A percentile compares a stretch with the other conserved stretches of the same genome.
These are phyloP conservation scores for Pilobolus umbonatus DNA, from an alignment of 192 early-diverging fungal genomes.

Conservation along the genomic window DNA sequence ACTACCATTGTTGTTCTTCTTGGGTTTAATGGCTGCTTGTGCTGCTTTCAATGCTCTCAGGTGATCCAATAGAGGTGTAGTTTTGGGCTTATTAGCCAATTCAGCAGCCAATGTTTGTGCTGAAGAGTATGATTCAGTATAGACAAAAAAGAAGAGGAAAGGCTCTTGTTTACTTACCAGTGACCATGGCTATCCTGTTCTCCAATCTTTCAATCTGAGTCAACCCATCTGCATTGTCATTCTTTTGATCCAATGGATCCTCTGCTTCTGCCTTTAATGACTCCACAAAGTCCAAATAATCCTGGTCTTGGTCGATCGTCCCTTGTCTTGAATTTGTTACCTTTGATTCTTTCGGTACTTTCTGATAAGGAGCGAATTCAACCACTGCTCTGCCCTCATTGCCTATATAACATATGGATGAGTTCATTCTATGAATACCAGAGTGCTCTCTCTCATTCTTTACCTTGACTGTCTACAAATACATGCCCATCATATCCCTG, in stretches of 20 bases:
- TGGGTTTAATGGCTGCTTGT: conserved; percentile 50
- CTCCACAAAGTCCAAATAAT: conserved; percentile 72
- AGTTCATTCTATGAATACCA: too few relatives aligned
- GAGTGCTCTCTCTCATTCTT: too few relatives aligned
- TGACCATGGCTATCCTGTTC: conserved; percentile 26
- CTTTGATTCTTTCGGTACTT: conserved; percentile 59
- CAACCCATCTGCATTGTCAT: conserved; percentile 38
- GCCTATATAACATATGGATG: conserved; percentile 44
- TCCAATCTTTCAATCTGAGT: conserved; percentile 48
- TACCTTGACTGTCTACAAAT: conserved; percentile 65
- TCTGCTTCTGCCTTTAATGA: conserved; percentile 51
- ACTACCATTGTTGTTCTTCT: background rate
- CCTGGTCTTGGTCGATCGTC: conserved; percentile 75
- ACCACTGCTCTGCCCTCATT: conserved; percentile 67
- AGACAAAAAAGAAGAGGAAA: background rate
- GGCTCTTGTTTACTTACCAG: conserved; percentile 20
- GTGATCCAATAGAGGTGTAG: conserved; percentile 71
- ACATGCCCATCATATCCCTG: conserved; percentile 73
- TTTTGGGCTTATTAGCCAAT: conserved; percentile 53
- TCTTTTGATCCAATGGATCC: conserved; percentile 33
- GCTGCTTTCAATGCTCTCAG: conserved; percentile 68
- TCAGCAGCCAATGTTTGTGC: conserved; percentile 32
- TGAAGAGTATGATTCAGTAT: conserved; percentile 7
- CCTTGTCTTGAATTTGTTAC: conserved; percentile 64
- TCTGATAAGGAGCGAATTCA: conserved; percentile 78